Conservation (phyloP, 345 rosid species). For the Lepidium aucheri region DNA sequence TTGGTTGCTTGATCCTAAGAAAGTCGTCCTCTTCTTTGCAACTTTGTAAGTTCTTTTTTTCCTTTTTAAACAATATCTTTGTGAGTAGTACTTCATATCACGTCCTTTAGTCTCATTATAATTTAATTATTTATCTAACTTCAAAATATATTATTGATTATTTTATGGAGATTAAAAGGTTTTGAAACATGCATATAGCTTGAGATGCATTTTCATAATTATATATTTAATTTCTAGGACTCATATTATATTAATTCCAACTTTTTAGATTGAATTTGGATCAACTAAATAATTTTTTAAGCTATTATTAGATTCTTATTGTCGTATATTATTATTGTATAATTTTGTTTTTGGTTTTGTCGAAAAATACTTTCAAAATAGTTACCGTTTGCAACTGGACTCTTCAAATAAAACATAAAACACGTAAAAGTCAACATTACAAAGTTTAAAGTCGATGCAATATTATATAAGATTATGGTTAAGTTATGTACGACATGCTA, state of each 20-base stretch:
- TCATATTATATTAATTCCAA: not conserved
- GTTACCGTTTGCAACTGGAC: too few relatives aligned
- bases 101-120: not conserved
- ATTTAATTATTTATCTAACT: too few relatives aligned
- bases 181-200: not conserved
- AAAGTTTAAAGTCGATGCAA: too few relatives aligned
- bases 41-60: conserved; percentile 54
- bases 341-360: too few relatives aligned
- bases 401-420: too few relatives aligned
- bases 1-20: conserved; percentile 80
- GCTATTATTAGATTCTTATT: not conserved
- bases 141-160: too few relatives aligned
- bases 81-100: not conserved
- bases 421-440: too few relatives aligned
- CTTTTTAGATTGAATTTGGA: not conserved
- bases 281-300: not conserved
- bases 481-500: not conserved
- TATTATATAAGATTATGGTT: too few relatives aligned
- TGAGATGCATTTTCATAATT: not conserved
- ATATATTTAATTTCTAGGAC: not conserved
- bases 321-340: too few relatives aligned
- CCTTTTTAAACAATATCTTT: too few relatives aligned
- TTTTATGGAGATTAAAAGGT: too few relatives aligned
- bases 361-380: too few relatives aligned
- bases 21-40: conserved; percentile 80